A percentile compares a stretch with the other conserved stretches of the same genome.
These are phyloP conservation scores for Arabidopsis suecica DNA, from an alignment of 345 rosid species.

Conservation along the genomic window DNA sequence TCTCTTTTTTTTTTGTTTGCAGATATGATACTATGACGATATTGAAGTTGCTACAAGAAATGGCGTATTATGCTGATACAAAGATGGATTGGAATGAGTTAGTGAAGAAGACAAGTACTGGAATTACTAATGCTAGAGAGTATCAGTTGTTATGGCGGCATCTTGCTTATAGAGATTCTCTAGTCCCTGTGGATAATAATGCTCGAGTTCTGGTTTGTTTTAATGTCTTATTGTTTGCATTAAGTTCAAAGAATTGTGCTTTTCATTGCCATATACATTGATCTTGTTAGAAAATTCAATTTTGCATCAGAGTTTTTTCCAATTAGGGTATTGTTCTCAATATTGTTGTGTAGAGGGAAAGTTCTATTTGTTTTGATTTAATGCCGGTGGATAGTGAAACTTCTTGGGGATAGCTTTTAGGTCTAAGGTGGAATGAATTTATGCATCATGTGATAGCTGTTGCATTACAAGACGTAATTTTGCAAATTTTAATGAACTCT, in stretches of 20 bases:
- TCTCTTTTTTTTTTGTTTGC: neutral
- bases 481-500: conserved; percentile 3
- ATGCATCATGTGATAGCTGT: conserved; percentile 11
- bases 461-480: conserved; percentile 5
- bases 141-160: conserved; percentile 95
- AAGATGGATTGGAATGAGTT: conserved; percentile 72
- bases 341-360: conserved; percentile 10
- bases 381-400: neutral
- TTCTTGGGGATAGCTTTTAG: neutral
- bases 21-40: conserved; percentile 67
- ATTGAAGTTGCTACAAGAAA: conserved; percentile 67
- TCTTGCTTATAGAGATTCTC: conserved; percentile 68
- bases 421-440: neutral
- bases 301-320: neutral
- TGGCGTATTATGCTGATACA: conserved; percentile 50
- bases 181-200: conserved; percentile 59
- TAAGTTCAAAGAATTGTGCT: neutral
- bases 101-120: conserved; percentile 68
- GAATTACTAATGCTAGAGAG: conserved; percentile 74
- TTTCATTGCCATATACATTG: neutral
- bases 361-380: neutral
- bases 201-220: conserved; percentile 63
- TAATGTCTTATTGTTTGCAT: neutral
- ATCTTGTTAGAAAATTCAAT: neutral
- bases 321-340: neutral